Conservation (phyloP, 371 early-diverging fungal genomes). For the Saksenaea vasiformis region DNA sequence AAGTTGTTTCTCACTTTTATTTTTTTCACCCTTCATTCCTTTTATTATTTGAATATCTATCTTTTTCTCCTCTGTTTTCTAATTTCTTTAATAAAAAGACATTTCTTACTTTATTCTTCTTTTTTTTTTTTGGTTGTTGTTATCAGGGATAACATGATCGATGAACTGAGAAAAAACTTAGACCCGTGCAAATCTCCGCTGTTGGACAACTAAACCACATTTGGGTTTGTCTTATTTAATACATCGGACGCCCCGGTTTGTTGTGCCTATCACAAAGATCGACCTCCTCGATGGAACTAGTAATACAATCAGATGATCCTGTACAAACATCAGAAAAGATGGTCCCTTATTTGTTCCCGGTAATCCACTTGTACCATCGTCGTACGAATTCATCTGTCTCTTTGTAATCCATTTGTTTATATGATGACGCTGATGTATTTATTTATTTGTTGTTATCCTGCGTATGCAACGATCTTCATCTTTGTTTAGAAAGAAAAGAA, state of each 20-base stretch:
- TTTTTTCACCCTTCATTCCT: neutral
- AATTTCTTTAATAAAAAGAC: neutral
- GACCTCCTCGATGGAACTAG: neutral
- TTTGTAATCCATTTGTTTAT: too few species aligned
- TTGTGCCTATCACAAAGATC: neutral
- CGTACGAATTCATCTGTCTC: too few species aligned
- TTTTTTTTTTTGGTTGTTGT: neutral
- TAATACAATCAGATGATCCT: neutral
- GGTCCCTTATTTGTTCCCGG: neutral
- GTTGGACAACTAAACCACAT: neutral
- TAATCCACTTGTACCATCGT: neutral
- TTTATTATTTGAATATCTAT: too few species aligned
- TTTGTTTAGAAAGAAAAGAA: neutral
- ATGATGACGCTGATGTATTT: neutral
- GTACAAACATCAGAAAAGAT: neutral
- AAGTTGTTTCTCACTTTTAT: neutral
- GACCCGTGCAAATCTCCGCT: neutral
- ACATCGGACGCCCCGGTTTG: slow-evolving; percentile 1
- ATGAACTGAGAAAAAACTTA: neutral
- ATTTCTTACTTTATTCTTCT: neutral
- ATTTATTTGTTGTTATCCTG: neutral
- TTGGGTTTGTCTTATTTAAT: neutral
- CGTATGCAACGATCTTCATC: neutral
- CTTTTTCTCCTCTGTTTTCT: neutral
- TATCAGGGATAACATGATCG: neutral